Evolutionary conservation across 2,329 filamentous ascomycete genomes (phyloP).

Genomic region (Colletotrichum gloeosporioides): DNA sequence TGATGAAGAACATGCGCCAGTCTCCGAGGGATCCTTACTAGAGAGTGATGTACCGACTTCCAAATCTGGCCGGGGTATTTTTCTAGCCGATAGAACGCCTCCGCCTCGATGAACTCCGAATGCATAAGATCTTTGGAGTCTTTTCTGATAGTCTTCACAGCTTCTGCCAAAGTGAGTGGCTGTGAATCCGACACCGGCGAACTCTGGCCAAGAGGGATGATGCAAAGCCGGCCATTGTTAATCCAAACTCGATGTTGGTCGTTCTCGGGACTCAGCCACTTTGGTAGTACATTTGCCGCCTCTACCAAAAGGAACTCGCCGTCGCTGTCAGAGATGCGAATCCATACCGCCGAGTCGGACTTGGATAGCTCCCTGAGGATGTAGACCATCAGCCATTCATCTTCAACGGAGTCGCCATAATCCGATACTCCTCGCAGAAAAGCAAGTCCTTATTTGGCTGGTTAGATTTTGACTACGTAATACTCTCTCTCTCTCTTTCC

Average conservation of each 20-base stretch:
- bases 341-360: constrained; percentile 77
- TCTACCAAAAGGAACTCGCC: constrained; percentile 96
- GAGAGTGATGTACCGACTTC: constrained; percentile 77
- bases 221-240: constrained; percentile 73
- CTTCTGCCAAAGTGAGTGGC: constrained; percentile 66
- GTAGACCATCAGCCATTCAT: constrained; percentile 97
- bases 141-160: constrained; percentile 64
- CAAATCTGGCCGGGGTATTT: constrained; percentile 82
- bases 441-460: constrained; percentile 46
- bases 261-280: constrained; percentile 91
- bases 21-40: constrained; percentile 79
- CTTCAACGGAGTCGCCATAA: constrained; percentile 93
- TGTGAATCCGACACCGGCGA: constrained; percentile 36
- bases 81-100: constrained; percentile 87
- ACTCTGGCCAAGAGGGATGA: constrained; percentile 66
- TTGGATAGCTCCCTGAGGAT: constrained; percentile 82
- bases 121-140: constrained; percentile 67
- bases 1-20: constrained; percentile 80
- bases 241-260: constrained; percentile 92
- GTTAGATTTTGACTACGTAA: background rate
- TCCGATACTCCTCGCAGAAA: constrained; percentile 80
- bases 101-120: constrained; percentile 78
- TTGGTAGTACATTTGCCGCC: constrained; percentile 84
- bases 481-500: background rate
- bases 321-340: constrained; percentile 83